A percentile compares a stretch with the other conserved stretches of the same genome.
These are phyloP conservation scores for Exophiala dermatitidis DNA, from an alignment of 2,329 filamentous ascomycete genomes.

Conservation along the genomic window DNA sequence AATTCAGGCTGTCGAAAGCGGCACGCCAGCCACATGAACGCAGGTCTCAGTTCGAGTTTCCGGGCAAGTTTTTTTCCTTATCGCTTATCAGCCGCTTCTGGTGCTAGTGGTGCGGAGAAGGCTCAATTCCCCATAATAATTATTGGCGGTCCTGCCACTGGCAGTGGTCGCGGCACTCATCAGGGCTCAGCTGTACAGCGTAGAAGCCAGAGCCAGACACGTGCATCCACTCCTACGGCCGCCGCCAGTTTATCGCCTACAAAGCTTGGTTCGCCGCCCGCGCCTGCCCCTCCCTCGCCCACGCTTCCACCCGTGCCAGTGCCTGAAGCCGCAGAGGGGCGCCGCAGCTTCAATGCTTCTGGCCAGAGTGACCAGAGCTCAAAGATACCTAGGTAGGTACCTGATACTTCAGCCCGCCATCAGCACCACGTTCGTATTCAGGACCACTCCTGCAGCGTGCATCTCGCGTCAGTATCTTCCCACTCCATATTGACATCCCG, in stretches of 20 bases:
- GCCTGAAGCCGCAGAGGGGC: not conserved
- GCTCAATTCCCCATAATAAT: no score
- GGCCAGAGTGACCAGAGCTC: not conserved
- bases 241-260: not conserved
- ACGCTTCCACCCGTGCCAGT: not conserved
- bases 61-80: not conserved
- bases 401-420: no score
- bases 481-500: no score
- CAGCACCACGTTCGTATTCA: no score
- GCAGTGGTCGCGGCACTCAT: no score
- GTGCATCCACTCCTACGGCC: no score
- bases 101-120: not conserved
- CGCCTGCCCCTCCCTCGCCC: not conserved
- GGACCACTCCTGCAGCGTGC: no score
- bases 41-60: not conserved
- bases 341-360: not conserved
- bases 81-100: not conserved
- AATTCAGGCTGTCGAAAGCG: not conserved
- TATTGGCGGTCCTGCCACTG: no score
- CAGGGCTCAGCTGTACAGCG: no score
- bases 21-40: not conserved
- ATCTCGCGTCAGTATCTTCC: no score
- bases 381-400: no score
- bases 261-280: not conserved
- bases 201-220: no score